Conservation (phyloP, 495 filamentous ascomycete genomes). For the Xylaria castorea region DNA sequence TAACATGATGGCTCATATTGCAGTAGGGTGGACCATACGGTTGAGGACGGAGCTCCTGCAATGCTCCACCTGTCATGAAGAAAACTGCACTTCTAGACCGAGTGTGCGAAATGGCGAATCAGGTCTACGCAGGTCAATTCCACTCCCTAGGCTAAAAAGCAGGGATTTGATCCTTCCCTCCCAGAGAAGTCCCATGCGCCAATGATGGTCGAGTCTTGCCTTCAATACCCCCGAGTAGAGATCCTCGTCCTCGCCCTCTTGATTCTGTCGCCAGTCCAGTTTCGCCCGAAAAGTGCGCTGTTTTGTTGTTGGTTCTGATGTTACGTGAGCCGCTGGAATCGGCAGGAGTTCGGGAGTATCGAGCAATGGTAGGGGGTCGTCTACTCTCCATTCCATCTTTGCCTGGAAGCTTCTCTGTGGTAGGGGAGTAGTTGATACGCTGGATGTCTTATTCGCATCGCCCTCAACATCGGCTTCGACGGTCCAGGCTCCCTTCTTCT, state of each 20-base stretch:
- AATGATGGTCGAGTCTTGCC: conserved; percentile 82
- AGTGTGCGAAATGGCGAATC: conserved; percentile 74
- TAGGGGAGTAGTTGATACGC: conserved; percentile 24
- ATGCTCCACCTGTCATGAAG: conserved; percentile 66
- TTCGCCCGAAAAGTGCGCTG: conserved; percentile 27
- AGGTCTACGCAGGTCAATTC: conserved; percentile 73
- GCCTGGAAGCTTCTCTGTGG: conserved; percentile 58
- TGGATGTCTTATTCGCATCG: conserved; percentile 28
- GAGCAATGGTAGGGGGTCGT: conserved; percentile 44
- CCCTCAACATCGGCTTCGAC: conserved; percentile 50
- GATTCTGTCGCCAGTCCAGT: conserved; percentile 30
- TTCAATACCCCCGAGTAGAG: conserved; percentile 88
- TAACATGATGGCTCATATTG: neutral
- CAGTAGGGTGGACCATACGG: neutral
- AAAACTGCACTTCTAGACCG: conserved; percentile 90
- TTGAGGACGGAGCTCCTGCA: neutral
- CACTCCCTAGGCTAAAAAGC: conserved; percentile 86
- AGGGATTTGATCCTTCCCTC: conserved; percentile 93
- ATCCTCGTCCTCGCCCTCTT: conserved; percentile 54
- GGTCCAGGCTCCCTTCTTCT: conserved; percentile 52
- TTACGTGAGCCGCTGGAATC: conserved; percentile 13
- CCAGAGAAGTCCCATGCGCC: conserved; percentile 86
- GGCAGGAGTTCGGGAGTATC: conserved; percentile 27
- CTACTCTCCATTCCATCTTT: conserved; percentile 61
- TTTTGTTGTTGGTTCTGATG: conserved; percentile 10